Evolutionary conservation across 2,329 filamentous ascomycete genomes (phyloP), one percentile per base, ranked within the genome.

Genomic region (Chrysoporthe austroafricana): DNA sequence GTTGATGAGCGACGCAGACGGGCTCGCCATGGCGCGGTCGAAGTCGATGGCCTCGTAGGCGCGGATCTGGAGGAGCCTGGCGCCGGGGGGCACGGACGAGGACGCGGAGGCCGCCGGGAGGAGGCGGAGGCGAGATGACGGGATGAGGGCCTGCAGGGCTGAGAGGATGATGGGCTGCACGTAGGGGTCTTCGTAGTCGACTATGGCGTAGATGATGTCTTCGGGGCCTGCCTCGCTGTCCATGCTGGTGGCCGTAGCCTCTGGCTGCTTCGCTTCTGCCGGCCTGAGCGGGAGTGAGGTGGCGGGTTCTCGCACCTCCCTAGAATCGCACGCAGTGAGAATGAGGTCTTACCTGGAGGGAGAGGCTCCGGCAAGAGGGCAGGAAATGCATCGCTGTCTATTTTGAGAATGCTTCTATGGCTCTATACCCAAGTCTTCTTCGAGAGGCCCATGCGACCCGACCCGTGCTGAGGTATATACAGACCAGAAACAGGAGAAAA

Each of bases 11-110:
- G 86, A 88, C 0, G 87, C 88, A 0, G 79, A 76, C 0, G 91
- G 80, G 72, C 93, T 83, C 1, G 82, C 77, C 67, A 91, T 83
- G 21, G 91, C 86, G 73, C 91, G 88, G 65, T 92, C 89, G 77
- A 97, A 98, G 76, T 97, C 92, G 68, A 98, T 87, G 54, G 87
- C 84, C 78, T 99, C 96, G 79, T 99, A 99, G 44, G 91, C 87
- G 2, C 88, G 87, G 76, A 97, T 94, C 77, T 97, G 92, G 2
- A 99, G 83, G 4, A 93, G 75, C 36, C 83, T 72, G 80, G 84
- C 71, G 9, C 73, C 73, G 1, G 72, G 70, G 0, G 80, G 76
- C 6, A 85, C 69, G 2, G 74, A 72, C 4, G 75, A 68, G 52
- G 76, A 74, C 46, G 63, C 16, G 54, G 69, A 14, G 44, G 72